Percentiles rank a stretch among this genome's conserved stretches.
phyloP scores from a whole-genome alignment of 2,329 filamentous ascomycete species.

The Ascochyta clinopodiicola region DNA sequence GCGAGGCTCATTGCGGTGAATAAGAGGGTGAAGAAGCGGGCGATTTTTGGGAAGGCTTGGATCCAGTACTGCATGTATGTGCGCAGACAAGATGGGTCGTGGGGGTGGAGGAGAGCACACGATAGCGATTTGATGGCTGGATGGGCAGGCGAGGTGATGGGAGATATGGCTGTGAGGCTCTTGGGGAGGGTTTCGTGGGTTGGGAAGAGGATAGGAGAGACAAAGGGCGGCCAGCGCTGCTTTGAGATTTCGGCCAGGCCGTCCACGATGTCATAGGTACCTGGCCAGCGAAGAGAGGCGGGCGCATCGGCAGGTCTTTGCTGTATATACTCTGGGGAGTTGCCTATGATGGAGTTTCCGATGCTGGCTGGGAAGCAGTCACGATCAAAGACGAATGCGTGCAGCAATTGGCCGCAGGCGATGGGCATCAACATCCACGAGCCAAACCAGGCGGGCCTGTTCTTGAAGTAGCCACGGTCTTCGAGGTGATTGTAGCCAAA shows the following conservation, averaged over 20 bases:
- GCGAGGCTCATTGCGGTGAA: constrained; percentile 76
- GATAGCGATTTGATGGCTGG: constrained; percentile 84
- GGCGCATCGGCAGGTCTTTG: constrained; percentile 73
- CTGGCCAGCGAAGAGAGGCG: constrained; percentile 73
- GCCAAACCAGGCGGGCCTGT: constrained; percentile 71
- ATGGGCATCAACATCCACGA: constrained; percentile 60
- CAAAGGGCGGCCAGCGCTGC: constrained; percentile 85
- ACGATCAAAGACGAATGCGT: constrained; percentile 59
- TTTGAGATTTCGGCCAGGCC: constrained; percentile 81
- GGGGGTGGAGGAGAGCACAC: constrained; percentile 87
- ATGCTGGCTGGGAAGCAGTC: constrained; percentile 63
- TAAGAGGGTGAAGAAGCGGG: constrained; percentile 77
- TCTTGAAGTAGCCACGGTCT: constrained; percentile 68
- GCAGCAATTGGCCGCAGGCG: constrained; percentile 57
- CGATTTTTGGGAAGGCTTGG: constrained; percentile 77
- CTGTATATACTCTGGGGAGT: constrained; percentile 82
- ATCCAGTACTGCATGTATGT: constrained; percentile 90
- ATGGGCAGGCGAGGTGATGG: constrained; percentile 83
- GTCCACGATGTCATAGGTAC: constrained; percentile 76
- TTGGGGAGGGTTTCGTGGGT: constrained; percentile 67
- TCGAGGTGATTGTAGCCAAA: constrained; percentile 86
- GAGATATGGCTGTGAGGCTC: constrained; percentile 71
- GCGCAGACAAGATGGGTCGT: constrained; percentile 84
- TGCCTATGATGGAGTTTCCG: constrained; percentile 69
- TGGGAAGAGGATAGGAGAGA: constrained; percentile 87